phyloP scores from a whole-genome alignment of 2,329 filamentous ascomycete genomes.

The Fusarium chaquense region DNA sequence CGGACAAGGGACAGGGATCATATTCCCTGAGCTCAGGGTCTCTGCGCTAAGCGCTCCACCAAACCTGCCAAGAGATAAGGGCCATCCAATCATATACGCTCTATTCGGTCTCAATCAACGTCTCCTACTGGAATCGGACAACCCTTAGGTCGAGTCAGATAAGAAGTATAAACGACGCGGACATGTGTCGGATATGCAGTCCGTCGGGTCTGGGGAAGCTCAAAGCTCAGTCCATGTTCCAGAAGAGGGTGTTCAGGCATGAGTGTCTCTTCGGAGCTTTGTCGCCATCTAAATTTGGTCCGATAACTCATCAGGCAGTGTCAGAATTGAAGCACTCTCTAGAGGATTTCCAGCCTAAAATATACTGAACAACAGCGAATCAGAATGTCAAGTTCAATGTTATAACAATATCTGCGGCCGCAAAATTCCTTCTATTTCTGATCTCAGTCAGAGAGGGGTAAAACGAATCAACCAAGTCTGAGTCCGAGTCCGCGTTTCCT shows the following conservation, averaged over 20 bases:
- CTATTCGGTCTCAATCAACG: conserved; percentile 34
- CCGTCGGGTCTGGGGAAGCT: conserved; percentile 41
- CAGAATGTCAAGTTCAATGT: neutral
- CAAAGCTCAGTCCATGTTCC: conserved; percentile 20
- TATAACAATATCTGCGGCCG: conserved; percentile 4
- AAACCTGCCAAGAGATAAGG: conserved; percentile 50
- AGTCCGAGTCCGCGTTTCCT: neutral
- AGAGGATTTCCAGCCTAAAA: conserved; percentile 10
- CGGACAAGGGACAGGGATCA: conserved; percentile 26
- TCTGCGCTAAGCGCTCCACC: conserved; percentile 37
- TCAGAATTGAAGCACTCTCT: conserved; percentile 6
- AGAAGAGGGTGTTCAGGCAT: conserved; percentile 26
- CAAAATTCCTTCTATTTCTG: conserved; percentile 4
- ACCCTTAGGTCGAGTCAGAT: conserved; percentile 28
- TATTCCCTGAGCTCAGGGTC: conserved; percentile 24
- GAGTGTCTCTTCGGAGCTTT: conserved; percentile 4
- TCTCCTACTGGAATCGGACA: conserved; percentile 29
- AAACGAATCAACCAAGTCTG: neutral
- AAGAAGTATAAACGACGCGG: conserved; percentile 33
- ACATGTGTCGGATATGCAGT: conserved; percentile 29
- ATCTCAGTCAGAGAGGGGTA: conserved; percentile 7
- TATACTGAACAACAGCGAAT: conserved; percentile 13
- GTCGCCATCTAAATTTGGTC: conserved; percentile 13
- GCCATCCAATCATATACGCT: conserved; percentile 44
- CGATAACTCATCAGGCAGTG: neutral